These are phyloP conservation scores for Marchantia paleacea DNA, from an alignment of 225 moss, liverwort and hornwort species.

Conservation along the genomic window DNA sequence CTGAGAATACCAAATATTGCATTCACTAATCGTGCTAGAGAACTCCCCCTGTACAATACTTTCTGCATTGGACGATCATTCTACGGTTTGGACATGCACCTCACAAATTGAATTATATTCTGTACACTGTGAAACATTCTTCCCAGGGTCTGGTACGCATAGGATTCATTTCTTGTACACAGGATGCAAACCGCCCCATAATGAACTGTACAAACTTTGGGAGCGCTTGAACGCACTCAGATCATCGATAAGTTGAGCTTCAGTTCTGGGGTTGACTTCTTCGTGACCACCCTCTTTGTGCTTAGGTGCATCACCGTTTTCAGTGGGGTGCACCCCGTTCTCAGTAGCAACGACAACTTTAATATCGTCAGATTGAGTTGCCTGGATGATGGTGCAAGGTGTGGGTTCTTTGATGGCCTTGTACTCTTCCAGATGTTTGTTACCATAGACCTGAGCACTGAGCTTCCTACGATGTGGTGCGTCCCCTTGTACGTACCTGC, in stretches of 20 bases:
- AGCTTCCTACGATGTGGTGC: slow-evolving; percentile 76
- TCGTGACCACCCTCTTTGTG: neutral
- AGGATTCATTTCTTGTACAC: slow-evolving; percentile 25
- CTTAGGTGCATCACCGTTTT: too few species aligned
- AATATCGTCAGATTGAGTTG: slow-evolving; percentile 17
- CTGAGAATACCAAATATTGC: too few species aligned
- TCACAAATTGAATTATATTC: too few species aligned
- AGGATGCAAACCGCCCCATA: slow-evolving; percentile 50
- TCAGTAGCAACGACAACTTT: too few species aligned
- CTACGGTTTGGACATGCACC: too few species aligned
- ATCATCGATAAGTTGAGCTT: slow-evolving; percentile 48
- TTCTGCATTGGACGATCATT: too few species aligned
- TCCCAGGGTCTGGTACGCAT: too few species aligned
- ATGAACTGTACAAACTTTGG: slow-evolving; percentile 63
- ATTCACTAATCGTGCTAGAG: too few species aligned
- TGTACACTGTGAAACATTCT: too few species aligned
- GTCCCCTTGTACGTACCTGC: slow-evolving; percentile 46
- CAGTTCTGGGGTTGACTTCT: slow-evolving; percentile 21
- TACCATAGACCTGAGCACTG: slow-evolving; percentile 87
- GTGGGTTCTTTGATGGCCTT: slow-evolving; percentile 32
- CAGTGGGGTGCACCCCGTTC: too few species aligned
- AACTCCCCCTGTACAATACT: too few species aligned
- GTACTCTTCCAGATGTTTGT: slow-evolving; percentile 49
- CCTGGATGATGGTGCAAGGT: neutral
- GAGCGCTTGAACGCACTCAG: slow-evolving; percentile 75